Percentiles rank a stretch among this genome's conserved stretches.
Evolutionary conservation across 164 flowering plant species (phyloP).

Genomic region (Kalanchoe fedtschenkoi): DNA sequence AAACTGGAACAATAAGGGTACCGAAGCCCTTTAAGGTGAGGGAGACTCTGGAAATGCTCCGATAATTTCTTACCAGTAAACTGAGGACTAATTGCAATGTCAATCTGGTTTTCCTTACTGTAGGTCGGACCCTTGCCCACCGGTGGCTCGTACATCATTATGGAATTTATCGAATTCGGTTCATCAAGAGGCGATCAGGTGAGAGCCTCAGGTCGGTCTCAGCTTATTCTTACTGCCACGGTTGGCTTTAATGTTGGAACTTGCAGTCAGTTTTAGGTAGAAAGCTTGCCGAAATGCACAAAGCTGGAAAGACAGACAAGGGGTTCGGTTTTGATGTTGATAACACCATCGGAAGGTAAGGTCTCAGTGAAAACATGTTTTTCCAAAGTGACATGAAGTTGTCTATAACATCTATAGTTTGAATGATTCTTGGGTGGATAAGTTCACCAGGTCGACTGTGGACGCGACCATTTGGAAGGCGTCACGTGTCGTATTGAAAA

Average conservation of each 20-base stretch:
- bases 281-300: constrained; percentile 95
- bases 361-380: not conserved
- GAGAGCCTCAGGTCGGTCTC: constrained; percentile 14
- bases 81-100: not conserved
- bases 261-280: constrained; percentile 67
- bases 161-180: constrained; percentile 92
- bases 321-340: constrained; percentile 88
- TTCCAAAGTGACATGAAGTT: no score
- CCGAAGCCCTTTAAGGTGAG: constrained; percentile 81
- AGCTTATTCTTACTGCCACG: not conserved
- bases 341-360: constrained; percentile 95
- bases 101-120: constrained; percentile 13
- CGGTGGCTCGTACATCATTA: constrained; percentile 89
- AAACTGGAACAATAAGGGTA: constrained; percentile 62
- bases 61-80: not conserved
- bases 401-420: not conserved
- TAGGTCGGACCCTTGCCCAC: constrained; percentile 73
- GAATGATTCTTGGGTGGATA: no score
- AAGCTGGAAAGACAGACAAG: constrained; percentile 64
- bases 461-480: no score
- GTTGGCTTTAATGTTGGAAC: constrained; percentile 5
- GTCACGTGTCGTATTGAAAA: no score
- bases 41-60: not conserved
- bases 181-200: constrained; percentile 80
- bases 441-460: no score